These are phyloP conservation scores for Colletotrichum paranaense DNA, from an alignment of 2,329 filamentous ascomycete genomes.

Conservation along the genomic window DNA sequence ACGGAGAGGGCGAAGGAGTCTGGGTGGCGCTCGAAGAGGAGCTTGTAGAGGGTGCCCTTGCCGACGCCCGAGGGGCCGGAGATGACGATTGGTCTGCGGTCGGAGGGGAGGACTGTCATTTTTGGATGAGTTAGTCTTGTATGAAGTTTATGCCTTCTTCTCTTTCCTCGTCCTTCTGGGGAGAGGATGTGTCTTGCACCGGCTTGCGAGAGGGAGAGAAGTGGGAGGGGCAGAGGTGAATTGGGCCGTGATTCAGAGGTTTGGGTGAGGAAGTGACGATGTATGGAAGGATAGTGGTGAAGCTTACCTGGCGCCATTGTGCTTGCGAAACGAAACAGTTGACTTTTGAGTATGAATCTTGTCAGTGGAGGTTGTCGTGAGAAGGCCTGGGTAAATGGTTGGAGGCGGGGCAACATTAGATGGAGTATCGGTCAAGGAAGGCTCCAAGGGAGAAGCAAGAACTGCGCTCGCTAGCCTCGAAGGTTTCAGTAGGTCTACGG, in stretches of 20 bases:
- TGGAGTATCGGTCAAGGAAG: background rate
- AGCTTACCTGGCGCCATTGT: constrained; percentile 46
- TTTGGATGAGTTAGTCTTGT: background rate
- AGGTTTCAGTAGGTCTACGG: constrained; percentile 14
- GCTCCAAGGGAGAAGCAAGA: background rate
- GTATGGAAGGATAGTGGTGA: background rate
- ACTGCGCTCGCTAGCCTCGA: background rate
- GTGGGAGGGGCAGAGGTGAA: background rate
- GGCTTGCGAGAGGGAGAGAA: background rate
- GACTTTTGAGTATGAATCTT: constrained; percentile 11
- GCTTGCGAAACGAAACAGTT: constrained; percentile 33
- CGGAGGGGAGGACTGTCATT: constrained; percentile 45
- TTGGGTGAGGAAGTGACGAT: background rate
- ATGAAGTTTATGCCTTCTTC: background rate
- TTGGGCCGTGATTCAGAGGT: background rate
- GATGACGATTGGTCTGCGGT: constrained; percentile 77
- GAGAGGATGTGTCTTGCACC: background rate
- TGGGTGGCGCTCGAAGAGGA: constrained; percentile 70
- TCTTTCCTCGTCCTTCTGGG: background rate
- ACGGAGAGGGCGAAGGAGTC: constrained; percentile 66
- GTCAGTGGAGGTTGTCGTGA: constrained; percentile 20
- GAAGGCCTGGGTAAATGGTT: constrained; percentile 22
- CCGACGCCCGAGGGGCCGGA: constrained; percentile 84
- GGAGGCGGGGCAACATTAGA: constrained; percentile 31
- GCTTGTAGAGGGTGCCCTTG: constrained; percentile 83